These are phyloP conservation scores for Exophiala viscosa DNA, from an alignment of 2,329 filamentous ascomycete genomes.

Conservation along the genomic window DNA sequence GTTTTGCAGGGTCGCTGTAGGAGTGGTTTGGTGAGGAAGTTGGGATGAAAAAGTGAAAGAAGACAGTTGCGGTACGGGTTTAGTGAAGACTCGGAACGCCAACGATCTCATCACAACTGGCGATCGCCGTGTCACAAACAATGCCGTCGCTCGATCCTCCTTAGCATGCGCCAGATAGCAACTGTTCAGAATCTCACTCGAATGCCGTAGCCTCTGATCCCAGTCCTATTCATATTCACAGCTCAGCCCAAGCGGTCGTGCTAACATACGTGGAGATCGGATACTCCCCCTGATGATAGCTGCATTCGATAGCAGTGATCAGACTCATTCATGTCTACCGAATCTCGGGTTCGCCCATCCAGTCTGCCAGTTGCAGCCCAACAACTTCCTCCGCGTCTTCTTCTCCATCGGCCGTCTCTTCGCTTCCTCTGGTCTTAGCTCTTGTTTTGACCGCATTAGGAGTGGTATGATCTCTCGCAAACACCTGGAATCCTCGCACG, in stretches of 20 bases:
- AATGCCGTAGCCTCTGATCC: too few species aligned
- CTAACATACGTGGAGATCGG: background rate
- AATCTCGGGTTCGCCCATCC: constrained; percentile 50
- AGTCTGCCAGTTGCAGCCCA: constrained; percentile 44
- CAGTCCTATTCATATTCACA: too few species aligned
- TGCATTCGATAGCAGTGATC: constrained; percentile 2
- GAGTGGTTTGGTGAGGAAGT: background rate
- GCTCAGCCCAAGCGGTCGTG: background rate
- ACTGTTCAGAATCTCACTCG: too few species aligned
- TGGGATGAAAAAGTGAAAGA: too few species aligned
- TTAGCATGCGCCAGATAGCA: too few species aligned
- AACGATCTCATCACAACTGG: too few species aligned
- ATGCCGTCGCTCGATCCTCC: too few species aligned
- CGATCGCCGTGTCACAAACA: too few species aligned
- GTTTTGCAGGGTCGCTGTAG: background rate
- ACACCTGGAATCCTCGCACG: constrained; percentile 87
- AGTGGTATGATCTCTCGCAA: constrained; percentile 46
- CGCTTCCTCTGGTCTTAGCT: constrained; percentile 27
- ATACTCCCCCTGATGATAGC: background rate
- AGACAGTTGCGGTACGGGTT: too few species aligned
- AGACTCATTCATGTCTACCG: constrained; percentile 30
- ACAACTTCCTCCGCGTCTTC: constrained; percentile 31
- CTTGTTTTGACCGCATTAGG: constrained; percentile 14
- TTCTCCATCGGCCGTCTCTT: constrained; percentile 24
- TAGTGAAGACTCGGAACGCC: too few species aligned